Conservation (phyloP, 305 asterid species). For the Solanum chacoense region DNA sequence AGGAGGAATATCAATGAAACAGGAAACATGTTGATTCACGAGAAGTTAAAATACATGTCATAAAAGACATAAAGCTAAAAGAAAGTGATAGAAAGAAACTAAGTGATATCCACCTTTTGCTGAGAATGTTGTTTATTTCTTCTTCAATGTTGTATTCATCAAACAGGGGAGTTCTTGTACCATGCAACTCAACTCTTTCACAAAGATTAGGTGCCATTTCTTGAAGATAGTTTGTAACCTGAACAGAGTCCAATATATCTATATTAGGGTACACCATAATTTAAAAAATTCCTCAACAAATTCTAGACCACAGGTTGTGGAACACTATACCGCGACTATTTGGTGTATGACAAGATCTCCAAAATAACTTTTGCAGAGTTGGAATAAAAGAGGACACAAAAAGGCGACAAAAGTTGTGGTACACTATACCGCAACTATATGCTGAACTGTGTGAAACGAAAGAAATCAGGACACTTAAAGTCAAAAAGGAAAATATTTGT, state of each 20-base stretch:
- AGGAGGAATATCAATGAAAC: neutral
- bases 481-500: neutral
- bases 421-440: neutral
- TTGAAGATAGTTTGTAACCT: constrained; percentile 98
- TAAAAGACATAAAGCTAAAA: neutral
- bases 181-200: constrained; percentile 78
- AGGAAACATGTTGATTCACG: neutral
- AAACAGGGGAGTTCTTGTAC: constrained; percentile 70
- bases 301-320: neutral
- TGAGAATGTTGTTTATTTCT: constrained; percentile 72
- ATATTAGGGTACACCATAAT: neutral
- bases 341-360: neutral
- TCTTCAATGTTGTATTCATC: constrained; percentile 82
- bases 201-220: constrained; percentile 90
- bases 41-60: neutral
- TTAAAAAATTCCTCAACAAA: neutral
- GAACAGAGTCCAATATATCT: constrained; percentile 9
- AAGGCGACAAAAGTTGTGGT: neutral
- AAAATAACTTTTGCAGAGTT: neutral
- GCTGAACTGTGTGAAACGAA: neutral
- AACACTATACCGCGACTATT: neutral
- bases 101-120: constrained; percentile 60
- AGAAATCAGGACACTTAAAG: neutral
- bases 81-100: neutral
- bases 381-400: neutral